These are phyloP conservation scores for Lepidium didymum DNA, from an alignment of 345 rosid genomes.

Conservation along the genomic window DNA sequence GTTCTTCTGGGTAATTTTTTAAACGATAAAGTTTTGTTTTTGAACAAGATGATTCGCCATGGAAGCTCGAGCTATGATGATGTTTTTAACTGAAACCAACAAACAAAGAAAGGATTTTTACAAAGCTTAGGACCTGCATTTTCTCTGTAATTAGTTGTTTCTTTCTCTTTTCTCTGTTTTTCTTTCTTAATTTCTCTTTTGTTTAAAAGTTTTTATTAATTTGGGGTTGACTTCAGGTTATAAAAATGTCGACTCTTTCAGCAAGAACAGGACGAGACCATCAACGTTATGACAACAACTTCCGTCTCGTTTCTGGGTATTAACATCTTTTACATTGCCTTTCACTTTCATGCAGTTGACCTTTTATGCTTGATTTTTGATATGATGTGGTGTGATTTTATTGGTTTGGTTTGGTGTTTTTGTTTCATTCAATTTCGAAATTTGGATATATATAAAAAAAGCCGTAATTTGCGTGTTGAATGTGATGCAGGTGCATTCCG, in stretches of 20 bases:
- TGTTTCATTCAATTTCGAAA: neutral
- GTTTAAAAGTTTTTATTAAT: neutral
- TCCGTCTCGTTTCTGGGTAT: conserved; percentile 69
- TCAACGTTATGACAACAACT: conserved; percentile 59
- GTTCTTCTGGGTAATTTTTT: neutral
- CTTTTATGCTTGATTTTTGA: neutral
- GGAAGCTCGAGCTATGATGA: conserved; percentile 7
- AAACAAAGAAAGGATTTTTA: neutral
- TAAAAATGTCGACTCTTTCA: conserved; percentile 10
- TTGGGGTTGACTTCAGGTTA: conserved; percentile 1
- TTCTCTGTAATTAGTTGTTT: neutral
- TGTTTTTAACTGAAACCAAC: neutral
- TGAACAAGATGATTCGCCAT: neutral
- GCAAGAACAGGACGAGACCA: conserved; percentile 47
- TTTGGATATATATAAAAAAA: neutral
- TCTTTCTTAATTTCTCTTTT: neutral
- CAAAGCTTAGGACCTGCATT: conserved; percentile 10
- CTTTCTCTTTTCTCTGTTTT: too few relatives aligned
- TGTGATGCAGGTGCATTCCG: conserved; percentile 59
- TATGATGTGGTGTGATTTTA: neutral
- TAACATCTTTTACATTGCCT: neutral
- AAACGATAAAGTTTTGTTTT: neutral
- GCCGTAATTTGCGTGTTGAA: neutral
- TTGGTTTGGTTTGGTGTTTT: neutral
- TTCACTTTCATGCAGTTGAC: conserved; percentile 4